These are phyloP conservation scores for Pseudognaphalium luteoalbum DNA, from an alignment of 129 eudicot species.

Conservation along the genomic window DNA sequence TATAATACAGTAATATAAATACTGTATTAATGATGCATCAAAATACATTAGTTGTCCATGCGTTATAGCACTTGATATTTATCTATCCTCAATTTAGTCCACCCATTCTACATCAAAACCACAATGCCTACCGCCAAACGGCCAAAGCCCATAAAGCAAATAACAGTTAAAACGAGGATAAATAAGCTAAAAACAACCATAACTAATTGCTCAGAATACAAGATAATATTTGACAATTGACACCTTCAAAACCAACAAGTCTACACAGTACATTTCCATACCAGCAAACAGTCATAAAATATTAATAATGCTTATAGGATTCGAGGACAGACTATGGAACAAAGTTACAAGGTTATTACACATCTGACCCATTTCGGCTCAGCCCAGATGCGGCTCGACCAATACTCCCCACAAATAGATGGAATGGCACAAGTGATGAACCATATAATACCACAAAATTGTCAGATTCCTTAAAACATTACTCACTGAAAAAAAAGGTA, in stretches of 20 bases:
- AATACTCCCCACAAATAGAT: background rate
- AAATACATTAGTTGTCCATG: too few species aligned
- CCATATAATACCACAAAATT: conserved; percentile 14
- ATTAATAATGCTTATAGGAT: background rate
- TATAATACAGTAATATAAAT: too few species aligned
- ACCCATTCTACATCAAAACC: background rate
- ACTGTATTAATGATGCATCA: too few species aligned
- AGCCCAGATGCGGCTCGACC: background rate
- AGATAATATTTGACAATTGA: background rate
- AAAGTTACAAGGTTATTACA: background rate
- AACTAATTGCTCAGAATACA: background rate
- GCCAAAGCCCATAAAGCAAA: background rate
- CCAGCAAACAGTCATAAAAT: background rate
- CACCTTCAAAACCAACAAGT: too few species aligned
- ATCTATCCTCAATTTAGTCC: background rate
- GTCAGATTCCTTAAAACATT: conserved; percentile 4
- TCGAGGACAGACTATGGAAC: background rate
- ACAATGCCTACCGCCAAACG: background rate
- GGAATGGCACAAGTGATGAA: conserved; percentile 1
- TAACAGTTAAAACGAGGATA: background rate
- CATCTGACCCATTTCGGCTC: background rate
- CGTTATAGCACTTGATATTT: background rate
- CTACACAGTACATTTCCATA: background rate
- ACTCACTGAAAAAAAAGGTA: background rate
- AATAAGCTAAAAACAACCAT: background rate